phyloP scores from a whole-genome alignment of 495 filamentous ascomycete genomes.

The Xylaria grammica region DNA sequence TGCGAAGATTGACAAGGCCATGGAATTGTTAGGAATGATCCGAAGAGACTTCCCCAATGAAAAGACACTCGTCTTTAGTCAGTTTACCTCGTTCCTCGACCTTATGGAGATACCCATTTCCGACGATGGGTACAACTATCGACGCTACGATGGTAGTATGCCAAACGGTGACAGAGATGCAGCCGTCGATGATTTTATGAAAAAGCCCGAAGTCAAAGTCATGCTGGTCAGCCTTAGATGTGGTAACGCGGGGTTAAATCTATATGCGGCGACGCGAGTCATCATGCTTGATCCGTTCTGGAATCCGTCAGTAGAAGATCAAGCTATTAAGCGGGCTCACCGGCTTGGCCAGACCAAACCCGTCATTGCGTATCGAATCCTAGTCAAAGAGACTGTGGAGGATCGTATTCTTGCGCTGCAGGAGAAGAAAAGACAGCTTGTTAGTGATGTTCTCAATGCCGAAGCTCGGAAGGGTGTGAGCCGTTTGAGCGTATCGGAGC shows the following conservation, averaged over 20 bases:
- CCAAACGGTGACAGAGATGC: conserved; percentile 67
- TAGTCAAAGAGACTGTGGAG: conserved; percentile 82
- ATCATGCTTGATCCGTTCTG: conserved; percentile 96
- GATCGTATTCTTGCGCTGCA: conserved; percentile 89
- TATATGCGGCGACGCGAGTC: conserved; percentile 84
- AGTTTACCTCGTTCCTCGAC: conserved; percentile 91
- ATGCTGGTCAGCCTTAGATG: conserved; percentile 91
- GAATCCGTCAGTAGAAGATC: conserved; percentile 95
- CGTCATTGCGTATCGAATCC: conserved; percentile 81
- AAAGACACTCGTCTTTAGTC: conserved; percentile 92
- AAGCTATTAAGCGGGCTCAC: conserved; percentile 92
- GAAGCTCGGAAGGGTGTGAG: conserved; percentile 67
- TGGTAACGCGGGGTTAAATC: conserved; percentile 89
- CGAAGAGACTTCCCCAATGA: conserved; percentile 49
- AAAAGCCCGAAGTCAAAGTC: conserved; percentile 67
- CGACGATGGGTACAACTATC: conserved; percentile 65
- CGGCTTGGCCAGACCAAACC: conserved; percentile 80
- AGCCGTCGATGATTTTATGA: conserved; percentile 74
- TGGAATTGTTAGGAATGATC: conserved; percentile 63
- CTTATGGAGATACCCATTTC: conserved; percentile 87
- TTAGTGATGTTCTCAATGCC: conserved; percentile 84
- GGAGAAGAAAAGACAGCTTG: conserved; percentile 78
- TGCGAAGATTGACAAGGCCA: conserved; percentile 74
- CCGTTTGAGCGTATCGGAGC: conserved; percentile 65
- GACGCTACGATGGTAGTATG: conserved; percentile 91